Base-by-base conservation (phyloP, 345 rosid species). In the Erysimum cheiranthoides region DNA sequence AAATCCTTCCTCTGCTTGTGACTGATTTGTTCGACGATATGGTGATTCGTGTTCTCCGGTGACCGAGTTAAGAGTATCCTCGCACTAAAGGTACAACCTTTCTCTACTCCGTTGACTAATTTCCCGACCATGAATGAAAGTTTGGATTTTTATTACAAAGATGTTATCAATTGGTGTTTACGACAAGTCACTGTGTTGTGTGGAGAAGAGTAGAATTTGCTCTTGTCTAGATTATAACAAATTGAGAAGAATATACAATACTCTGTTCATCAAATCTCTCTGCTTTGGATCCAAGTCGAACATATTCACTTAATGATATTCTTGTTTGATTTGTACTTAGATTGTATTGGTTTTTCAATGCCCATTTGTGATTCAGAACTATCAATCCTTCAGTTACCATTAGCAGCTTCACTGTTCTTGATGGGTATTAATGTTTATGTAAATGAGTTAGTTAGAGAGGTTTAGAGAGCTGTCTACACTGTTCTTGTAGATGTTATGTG, bases 281-380 rank as follows among this genome's bases (percentile, higher is more conserved):
- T n/a, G 31, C 14, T 35, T 59, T 34, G 9, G 5, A 54, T 14
- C 16, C 25, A 56, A 14, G 5, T 56, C 31, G 21, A 14, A 32
- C 21, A 32, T 62, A 21, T 39, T 21, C 1, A 21, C 49, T 14
- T 61, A 12, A 32, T 58, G 57, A 36, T 73, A 25, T 27, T 25
- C 18, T 38, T 7, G 21, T 27, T 27, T 72, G 66, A 30, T 35
- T 61, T 62, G 14, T 4, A 31, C n/a, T 53, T 38, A n/a, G 34
- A 50, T 14, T 43, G 5, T 32, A 54, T 36, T 56, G 59, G 50
- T 25, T 73, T 12, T 45, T 53, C 71, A 54, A 53, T 42, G 9
- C 66, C 52, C 21, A 47, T 74, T 36, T 74, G 51, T 74, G 53
- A 21, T 74, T 34, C n/a, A 73, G 61, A 16, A 57, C 42, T 39